These are phyloP conservation scores for Eudorina sp. DNA, from an alignment of 139 green algal genomes.

Conservation along the genomic window DNA sequence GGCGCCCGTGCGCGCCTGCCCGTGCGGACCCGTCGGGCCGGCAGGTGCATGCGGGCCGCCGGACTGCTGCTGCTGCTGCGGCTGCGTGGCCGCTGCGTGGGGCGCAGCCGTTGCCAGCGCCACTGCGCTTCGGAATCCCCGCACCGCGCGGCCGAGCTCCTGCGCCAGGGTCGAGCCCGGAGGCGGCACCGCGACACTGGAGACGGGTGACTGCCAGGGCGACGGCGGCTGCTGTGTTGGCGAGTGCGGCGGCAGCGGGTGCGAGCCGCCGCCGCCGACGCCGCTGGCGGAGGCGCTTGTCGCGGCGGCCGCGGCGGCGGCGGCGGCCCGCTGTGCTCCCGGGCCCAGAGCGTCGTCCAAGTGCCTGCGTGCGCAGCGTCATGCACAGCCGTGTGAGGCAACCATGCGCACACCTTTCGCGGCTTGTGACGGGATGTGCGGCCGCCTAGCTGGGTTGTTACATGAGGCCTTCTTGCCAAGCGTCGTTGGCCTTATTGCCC, in stretches of 20 bases:
- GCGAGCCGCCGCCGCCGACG: too few relatives aligned
- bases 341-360: constrained; percentile 32
- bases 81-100: neutral
- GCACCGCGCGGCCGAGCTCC: constrained; percentile 4
- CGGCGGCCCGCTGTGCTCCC: neutral
- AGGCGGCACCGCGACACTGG: neutral
- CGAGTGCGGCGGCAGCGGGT: neutral
- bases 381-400: too few relatives aligned
- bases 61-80: neutral
- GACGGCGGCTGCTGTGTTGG: neutral
- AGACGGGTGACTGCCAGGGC: neutral
- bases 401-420: too few relatives aligned
- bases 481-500: too few relatives aligned
- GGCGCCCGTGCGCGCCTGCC: too few relatives aligned
- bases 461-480: too few relatives aligned
- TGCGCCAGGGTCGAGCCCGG: neutral
- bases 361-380: constrained; percentile 2
- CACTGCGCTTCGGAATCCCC: neutral
- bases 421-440: too few relatives aligned
- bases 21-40: too few relatives aligned
- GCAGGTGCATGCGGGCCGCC: neutral
- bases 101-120: neutral
- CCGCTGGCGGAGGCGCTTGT: too few relatives aligned
- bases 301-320: neutral
- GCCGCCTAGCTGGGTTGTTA: too few relatives aligned